phyloP scores from a whole-genome alignment of 192 early-diverging fungal species.

The Coemansia sp. region DNA sequence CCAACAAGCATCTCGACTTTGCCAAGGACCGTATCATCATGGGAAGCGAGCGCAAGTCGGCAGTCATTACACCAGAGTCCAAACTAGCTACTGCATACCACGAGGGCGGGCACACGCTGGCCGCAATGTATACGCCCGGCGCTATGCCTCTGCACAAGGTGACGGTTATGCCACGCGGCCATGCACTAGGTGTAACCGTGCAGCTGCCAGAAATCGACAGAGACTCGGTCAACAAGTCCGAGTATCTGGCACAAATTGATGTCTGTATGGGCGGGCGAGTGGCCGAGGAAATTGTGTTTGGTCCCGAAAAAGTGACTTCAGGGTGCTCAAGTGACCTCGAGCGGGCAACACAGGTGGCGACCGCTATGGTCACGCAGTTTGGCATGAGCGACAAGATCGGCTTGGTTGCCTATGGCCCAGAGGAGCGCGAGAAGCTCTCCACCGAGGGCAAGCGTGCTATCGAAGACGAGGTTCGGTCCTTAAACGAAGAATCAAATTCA shows the following conservation, averaged over 20 bases:
- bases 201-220: slow-evolving; percentile 93
- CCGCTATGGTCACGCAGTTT: slow-evolving; percentile 84
- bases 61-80: slow-evolving; percentile 83
- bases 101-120: slow-evolving; percentile 96
- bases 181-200: slow-evolving; percentile 74
- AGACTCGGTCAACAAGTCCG: slow-evolving; percentile 72
- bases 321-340: slow-evolving; percentile 91
- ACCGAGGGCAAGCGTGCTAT: slow-evolving; percentile 75
- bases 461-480: slow-evolving; percentile 77
- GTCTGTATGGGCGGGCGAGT: slow-evolving; percentile 98
- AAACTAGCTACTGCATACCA: slow-evolving; percentile 95
- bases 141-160: slow-evolving; percentile 98
- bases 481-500: slow-evolving; percentile 70
- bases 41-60: slow-evolving; percentile 93
- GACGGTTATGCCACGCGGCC: slow-evolving; percentile 95
- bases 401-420: slow-evolving; percentile 69
- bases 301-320: slow-evolving; percentile 87
- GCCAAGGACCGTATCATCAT: slow-evolving; percentile 99
- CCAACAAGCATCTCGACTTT: slow-evolving; percentile 85
- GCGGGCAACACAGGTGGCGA: slow-evolving; percentile 85
- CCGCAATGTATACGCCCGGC: slow-evolving; percentile 91
- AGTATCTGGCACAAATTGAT: slow-evolving; percentile 86
- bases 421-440: slow-evolving; percentile 72
- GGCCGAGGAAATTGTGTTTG: slow-evolving; percentile 97
- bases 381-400: slow-evolving; percentile 98